A percentile compares a stretch with the other conserved stretches of the same genome.
These are phyloP conservation scores for Anaeromyces robustus DNA, from an alignment of 192 early-diverging fungal species.

Conservation along the genomic window DNA sequence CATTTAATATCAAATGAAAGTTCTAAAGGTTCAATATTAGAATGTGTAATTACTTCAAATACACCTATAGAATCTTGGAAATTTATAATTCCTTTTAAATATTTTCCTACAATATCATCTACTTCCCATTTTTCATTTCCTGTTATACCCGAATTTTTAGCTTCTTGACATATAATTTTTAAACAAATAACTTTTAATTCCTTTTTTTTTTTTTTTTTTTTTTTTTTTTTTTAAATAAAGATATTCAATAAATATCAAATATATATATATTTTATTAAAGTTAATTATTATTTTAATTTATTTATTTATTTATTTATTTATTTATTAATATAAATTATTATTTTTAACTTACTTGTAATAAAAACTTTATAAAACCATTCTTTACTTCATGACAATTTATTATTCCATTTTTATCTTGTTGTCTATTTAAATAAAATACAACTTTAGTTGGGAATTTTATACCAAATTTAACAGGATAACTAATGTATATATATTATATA, in stretches of 20 bases:
- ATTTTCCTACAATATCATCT: background rate
- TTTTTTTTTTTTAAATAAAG: no score
- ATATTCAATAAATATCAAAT: no score
- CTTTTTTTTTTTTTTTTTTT: no score
- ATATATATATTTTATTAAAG: no score
- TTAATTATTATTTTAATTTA: no score
- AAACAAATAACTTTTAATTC: background rate
- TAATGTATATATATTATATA: no score
- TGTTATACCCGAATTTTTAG: background rate
- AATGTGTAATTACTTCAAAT: background rate
- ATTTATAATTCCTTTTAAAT: background rate
- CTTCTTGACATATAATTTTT: background rate
- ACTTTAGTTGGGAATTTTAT: background rate
- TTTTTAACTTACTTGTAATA: background rate
- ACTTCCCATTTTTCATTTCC: background rate
- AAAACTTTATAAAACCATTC: background rate
- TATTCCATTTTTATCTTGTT: background rate
- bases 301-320: no score
- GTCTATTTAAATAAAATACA: background rate
- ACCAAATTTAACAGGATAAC: background rate
- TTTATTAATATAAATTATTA: no score
- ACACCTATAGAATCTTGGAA: background rate
- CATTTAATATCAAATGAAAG: background rate
- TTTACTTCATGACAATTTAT: background rate
- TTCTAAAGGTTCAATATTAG: background rate